A percentile compares a stretch with the other conserved stretches of the same genome.
These are phyloP conservation scores for Kodamaea plutei DNA, from an alignment of 1,139 yeast genomes.

Conservation along the genomic window DNA sequence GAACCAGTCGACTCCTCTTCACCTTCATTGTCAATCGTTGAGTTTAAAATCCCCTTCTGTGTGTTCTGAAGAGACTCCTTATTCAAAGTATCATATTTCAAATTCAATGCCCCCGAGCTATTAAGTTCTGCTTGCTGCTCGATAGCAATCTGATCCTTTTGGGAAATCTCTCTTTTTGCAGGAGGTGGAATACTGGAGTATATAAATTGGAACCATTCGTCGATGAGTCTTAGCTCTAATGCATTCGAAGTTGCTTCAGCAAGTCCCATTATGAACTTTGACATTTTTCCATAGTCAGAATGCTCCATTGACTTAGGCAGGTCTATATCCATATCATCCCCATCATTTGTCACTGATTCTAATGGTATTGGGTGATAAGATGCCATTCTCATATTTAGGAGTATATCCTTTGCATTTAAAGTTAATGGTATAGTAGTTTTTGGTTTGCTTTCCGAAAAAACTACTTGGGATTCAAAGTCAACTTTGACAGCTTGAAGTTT, in stretches of 20 bases:
- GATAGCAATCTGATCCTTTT: constrained; percentile 36
- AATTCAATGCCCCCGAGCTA: constrained; percentile 3
- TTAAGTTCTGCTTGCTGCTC: constrained; percentile 30
- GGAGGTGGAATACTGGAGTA: constrained; percentile 30
- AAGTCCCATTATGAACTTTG: constrained; percentile 14
- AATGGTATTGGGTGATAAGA: constrained; percentile 2
- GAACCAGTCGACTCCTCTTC: constrained; percentile 5
- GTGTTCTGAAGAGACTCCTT: constrained; percentile 9
- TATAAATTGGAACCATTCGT: constrained; percentile 26
- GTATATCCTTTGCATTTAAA: constrained; percentile 21
- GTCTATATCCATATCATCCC: constrained; percentile 14
- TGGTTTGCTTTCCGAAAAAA: constrained; percentile 15
- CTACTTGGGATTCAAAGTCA: constrained; percentile 37
- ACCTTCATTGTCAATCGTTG: constrained; percentile 8
- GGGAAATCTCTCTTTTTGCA: constrained; percentile 28
- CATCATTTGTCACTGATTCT: constrained; percentile 1
- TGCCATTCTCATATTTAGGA: constrained; percentile 21
- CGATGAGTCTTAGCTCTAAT: constrained; percentile 15
- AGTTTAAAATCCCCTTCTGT: constrained; percentile 8
- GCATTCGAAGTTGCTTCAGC: constrained; percentile 12
- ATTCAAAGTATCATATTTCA: constrained; percentile 5
- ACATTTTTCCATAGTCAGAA: constrained; percentile 2
- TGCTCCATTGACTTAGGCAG: constrained; percentile 1
- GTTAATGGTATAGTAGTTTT: constrained; percentile 14
- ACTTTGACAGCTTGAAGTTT: constrained; percentile 39